Conservation (phyloP, 495 filamentous ascomycete genomes). For the Neurospora africana region DNA sequence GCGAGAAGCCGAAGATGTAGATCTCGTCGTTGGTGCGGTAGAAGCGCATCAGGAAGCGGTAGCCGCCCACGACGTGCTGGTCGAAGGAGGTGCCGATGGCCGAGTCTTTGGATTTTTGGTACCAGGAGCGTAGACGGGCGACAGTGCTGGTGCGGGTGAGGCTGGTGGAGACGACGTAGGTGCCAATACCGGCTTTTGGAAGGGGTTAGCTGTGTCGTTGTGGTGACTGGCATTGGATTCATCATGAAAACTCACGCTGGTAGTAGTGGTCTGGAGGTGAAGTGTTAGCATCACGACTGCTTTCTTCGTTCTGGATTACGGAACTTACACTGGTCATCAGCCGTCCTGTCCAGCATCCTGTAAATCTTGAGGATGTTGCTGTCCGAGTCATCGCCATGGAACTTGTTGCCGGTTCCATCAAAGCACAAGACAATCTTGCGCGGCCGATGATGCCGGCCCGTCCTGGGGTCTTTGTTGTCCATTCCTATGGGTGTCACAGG, state of each 20-base stretch:
- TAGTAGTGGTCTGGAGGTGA: conserved; percentile 50
- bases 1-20: conserved; percentile 73
- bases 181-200: conserved; percentile 63
- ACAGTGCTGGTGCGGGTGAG: conserved; percentile 54
- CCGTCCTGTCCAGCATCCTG: conserved; percentile 47
- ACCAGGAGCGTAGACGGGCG: conserved; percentile 62
- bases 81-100: conserved; percentile 77
- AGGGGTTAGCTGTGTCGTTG: conserved; percentile 17
- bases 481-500: conserved; percentile 8
- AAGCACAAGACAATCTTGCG: conserved; percentile 68
- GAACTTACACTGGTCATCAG: conserved; percentile 39
- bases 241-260: conserved; percentile 37
- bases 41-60: conserved; percentile 82
- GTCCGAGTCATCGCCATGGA: conserved; percentile 67
- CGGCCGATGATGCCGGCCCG: conserved; percentile 9
- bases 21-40: conserved; percentile 74
- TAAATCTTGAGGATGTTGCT: conserved; percentile 90
- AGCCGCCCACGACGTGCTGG: conserved; percentile 74
- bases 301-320: background rate
- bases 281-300: conserved; percentile 1
- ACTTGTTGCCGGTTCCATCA: conserved; percentile 85
- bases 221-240: background rate
- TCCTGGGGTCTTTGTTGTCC: background rate
- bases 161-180: conserved; percentile 62
- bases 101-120: conserved; percentile 73